Conservation (phyloP, 441 rosid species). For the Raphanus hybrid region DNA sequence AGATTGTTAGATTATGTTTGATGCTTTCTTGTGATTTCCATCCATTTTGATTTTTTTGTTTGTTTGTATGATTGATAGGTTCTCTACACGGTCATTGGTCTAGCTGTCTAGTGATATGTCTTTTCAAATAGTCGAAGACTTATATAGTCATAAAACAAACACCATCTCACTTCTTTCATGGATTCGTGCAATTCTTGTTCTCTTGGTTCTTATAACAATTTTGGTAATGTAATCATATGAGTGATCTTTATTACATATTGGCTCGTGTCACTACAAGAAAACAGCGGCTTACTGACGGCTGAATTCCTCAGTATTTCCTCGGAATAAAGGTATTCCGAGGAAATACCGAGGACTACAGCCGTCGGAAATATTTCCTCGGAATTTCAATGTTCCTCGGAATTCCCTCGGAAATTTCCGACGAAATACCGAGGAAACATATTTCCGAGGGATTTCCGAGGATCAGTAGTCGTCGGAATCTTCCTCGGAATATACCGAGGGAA, state of each 20-base stretch:
- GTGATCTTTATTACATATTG: slow-evolving; percentile 23
- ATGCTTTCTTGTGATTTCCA: slow-evolving; percentile 39
- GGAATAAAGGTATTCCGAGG: too few relatives aligned
- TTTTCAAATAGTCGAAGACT: slow-evolving; percentile 21
- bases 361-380: too few relatives aligned
- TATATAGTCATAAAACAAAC: slow-evolving; percentile 23
- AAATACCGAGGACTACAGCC: too few relatives aligned
- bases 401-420: too few relatives aligned
- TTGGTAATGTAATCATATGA: slow-evolving; percentile 34
- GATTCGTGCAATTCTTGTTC: slow-evolving; percentile 35
- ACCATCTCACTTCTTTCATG: neutral
- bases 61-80: slow-evolving; percentile 23
- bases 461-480: too few relatives aligned
- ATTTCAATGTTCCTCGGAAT: too few relatives aligned
- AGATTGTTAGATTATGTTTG: slow-evolving; percentile 44
- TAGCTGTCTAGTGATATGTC: slow-evolving; percentile 24
- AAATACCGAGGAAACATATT: too few relatives aligned
- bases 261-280: slow-evolving; percentile 5
- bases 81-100: slow-evolving; percentile 16
- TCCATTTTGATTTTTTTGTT: slow-evolving; percentile 20
- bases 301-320: too few relatives aligned
- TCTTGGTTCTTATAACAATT: slow-evolving; percentile 35
- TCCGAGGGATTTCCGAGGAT: too few relatives aligned
- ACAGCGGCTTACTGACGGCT: too few relatives aligned
- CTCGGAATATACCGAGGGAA: too few relatives aligned